Evolutionary conservation across 768 basidiomycete genomes (phyloP), one percentile per base, ranked within the genome.

Genomic region (Dentipellis fragilis): DNA sequence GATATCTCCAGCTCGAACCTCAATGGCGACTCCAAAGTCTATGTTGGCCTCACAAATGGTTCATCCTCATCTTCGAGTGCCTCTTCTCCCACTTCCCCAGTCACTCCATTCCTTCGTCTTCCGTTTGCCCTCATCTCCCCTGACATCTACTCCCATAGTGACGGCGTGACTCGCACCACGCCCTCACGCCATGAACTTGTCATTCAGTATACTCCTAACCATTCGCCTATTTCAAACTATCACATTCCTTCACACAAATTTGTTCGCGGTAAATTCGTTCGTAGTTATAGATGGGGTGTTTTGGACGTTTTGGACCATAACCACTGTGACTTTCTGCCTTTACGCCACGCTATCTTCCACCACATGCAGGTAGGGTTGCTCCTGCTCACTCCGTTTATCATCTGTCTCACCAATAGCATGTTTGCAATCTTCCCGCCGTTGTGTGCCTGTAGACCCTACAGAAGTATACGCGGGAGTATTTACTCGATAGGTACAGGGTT

Each of bases 121-220:
- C 89, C 89, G n/a, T 90, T 88, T 70, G 86, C 89, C 14, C 78
- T 91, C 66, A 81, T 89, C 64, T 85, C 89, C 8, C 89, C 89
- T 17, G 89, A 91, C 70, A 75, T 79, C 55, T 91, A 89, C 70
- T 86, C 87, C 51, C 87, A 90, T 70, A 87, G 85, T 67, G 89
- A 90, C 65, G 89, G 89, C 10, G 83, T 89, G 53, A 68, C 76
- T 42, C 75, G 83, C 57, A 69, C 73, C 23, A 68, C 77, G 23
- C 75, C 72, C 19, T 78, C 84, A 10, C 83, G 88, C 49, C 82
- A 85, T 63, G 87, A 89, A 63, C 77, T 89, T 23, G 75, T 84
- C 49, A 79, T 81, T 47, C 84, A 86, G 67, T 89, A 90, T 74
- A 78, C 81, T 59, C 78, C 79, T 14, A 64, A 68, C 39, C 77